Base-by-base conservation (phyloP, 2,329 filamentous ascomycete genomes). In the Penicillium sp. region DNA sequence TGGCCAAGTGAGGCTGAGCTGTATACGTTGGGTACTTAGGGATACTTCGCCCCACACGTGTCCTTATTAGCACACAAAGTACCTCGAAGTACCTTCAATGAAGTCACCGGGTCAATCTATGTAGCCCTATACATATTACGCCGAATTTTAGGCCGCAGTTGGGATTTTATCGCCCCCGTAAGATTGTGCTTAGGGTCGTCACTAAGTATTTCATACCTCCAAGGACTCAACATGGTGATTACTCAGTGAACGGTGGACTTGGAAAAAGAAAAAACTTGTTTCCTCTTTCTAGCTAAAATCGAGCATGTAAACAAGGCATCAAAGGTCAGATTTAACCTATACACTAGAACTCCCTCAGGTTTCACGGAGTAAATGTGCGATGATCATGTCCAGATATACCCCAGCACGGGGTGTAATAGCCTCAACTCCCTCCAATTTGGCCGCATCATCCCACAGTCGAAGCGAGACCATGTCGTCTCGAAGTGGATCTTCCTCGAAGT, bases 371-470 rank as follows among this genome's bases (percentile, higher is more conserved):
- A 73, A 57, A 64, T 74, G 70, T 13, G 33, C 55, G 31, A 43
- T 51, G 13, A 73, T 69, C 57, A 73, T 66, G 25, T 64, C 59
- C 35, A 65, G 36, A 62, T 74, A 73, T 0, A 59, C 25, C 15
- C 55, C 21, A 13, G 68, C 66, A 8, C 70, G 66, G n/a, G 70
- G 71, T 4, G 67, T 73, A 2, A 36, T 56, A 19, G 59, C 57
- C 57, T 68, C 61, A 42, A 70, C 50, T 0, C 62, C 70, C 21
- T 61, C 66, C 35, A 74, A 59, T 57, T 77, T 77, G 0, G 74
- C 74, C 9, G 59, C 61, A 64, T 77, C 75, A 58, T 77, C 75
- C 72, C 73, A 77, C 43, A 68, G 61, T 19, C 75, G 67, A 17
- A 77, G 59, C 1, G 66, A 65, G 9, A 76, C 69, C 69, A 77